Conservation (phyloP, 2,329 filamentous ascomycete genomes). For the Cladosporium sp. region DNA sequence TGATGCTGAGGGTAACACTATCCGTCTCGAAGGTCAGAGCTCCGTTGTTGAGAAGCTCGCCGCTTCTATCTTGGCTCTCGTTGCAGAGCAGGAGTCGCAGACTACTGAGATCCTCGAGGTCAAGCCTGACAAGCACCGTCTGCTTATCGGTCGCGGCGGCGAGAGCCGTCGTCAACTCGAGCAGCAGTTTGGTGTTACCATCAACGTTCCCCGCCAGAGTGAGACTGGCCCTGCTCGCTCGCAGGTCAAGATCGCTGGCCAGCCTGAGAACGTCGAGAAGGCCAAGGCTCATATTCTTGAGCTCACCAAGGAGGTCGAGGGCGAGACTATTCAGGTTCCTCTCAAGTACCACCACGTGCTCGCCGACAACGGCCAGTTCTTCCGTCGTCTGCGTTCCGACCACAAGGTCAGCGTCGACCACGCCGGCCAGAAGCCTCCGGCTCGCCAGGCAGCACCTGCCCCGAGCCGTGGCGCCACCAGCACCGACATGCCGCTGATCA, state of each 20-base stretch:
- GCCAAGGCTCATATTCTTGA: conserved; percentile 82
- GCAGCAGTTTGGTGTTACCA: conserved; percentile 77
- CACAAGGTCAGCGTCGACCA: conserved; percentile 90
- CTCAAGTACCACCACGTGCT: conserved; percentile 79
- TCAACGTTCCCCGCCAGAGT: conserved; percentile 84
- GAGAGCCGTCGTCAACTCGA: conserved; percentile 84
- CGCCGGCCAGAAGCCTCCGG: conserved; percentile 73
- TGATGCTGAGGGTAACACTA: conserved; percentile 73
- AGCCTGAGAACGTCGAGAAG: conserved; percentile 74
- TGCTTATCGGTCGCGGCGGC: conserved; percentile 88
- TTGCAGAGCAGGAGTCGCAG: conserved; percentile 80
- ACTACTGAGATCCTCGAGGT: conserved; percentile 77
- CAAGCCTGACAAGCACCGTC: conserved; percentile 83
- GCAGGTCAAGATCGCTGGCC: conserved; percentile 81
- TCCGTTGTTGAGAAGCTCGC: conserved; percentile 87
- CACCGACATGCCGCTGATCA: conserved; percentile 80
- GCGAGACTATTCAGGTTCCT: conserved; percentile 83
- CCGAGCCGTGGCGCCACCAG: conserved; percentile 51
- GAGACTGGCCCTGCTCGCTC: conserved; percentile 70
- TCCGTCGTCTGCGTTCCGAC: conserved; percentile 84
- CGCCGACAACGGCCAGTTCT: conserved; percentile 87
- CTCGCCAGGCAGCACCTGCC: conserved; percentile 58
- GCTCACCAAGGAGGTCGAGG: conserved; percentile 81
- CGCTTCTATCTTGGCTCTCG: conserved; percentile 75
- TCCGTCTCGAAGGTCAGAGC: conserved; percentile 83